Conservation (phyloP, 148 eudicot species). For the Nyssa sinensis region DNA sequence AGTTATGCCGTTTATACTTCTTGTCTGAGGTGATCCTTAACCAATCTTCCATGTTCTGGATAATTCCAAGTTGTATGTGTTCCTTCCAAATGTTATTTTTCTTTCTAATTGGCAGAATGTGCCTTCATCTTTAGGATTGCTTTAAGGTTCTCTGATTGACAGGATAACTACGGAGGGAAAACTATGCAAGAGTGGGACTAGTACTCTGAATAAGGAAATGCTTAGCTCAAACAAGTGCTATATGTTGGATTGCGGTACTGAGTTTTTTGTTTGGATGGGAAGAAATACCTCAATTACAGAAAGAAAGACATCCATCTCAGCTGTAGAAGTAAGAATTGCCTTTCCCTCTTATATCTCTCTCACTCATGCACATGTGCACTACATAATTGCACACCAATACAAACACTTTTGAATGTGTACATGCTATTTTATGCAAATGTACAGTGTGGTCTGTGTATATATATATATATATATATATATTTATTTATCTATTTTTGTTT, state of each 20-base stretch:
- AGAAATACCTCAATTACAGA: constrained; percentile 56
- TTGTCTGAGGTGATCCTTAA: constrained; percentile 4
- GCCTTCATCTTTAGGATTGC: constrained; percentile 1
- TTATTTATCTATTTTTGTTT: too few relatives aligned
- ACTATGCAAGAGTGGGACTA: constrained; percentile 26
- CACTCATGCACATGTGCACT: not conserved
- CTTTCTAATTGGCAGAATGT: not conserved
- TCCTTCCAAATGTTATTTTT: not conserved
- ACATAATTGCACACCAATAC: not conserved
- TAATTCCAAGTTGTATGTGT: not conserved
- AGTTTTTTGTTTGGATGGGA: constrained; percentile 78
- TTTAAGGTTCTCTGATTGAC: constrained; percentile 15
- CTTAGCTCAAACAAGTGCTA: constrained; percentile 62
- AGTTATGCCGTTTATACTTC: not conserved
- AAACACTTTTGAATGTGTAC: not conserved
- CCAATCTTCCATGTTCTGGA: not conserved
- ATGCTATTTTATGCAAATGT: not conserved
- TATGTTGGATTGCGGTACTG: constrained; percentile 60
- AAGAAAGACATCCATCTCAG: constrained; percentile 51
- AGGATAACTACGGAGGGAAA: constrained; percentile 39
- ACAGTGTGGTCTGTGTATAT: too few relatives aligned
- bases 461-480: too few relatives aligned
- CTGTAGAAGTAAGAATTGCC: constrained; percentile 52
- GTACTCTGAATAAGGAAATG: constrained; percentile 42
- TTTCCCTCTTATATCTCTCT: constrained; percentile 1